These are phyloP conservation scores for Tephrocybe sp. DNA, from an alignment of 768 basidiomycete genomes.

Conservation along the genomic window DNA sequence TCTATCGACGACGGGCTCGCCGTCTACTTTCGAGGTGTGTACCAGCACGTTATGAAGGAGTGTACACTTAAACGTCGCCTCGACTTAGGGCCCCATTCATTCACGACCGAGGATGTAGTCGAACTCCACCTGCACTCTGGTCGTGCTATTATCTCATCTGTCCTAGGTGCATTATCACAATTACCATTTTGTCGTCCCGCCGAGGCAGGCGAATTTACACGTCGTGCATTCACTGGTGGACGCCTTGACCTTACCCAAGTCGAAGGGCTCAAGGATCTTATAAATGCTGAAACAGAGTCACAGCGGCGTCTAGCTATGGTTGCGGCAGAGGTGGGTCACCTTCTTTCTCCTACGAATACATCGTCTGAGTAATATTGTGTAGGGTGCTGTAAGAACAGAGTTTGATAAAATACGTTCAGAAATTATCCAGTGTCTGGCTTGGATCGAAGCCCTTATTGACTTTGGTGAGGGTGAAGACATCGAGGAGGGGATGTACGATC, in stretches of 20 bases:
- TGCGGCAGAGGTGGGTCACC: slow-evolving; percentile 58
- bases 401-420: slow-evolving; percentile 64
- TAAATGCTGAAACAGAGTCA: slow-evolving; percentile 84
- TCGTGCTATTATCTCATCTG: slow-evolving; percentile 70
- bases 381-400: slow-evolving; percentile 63
- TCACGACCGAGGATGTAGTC: slow-evolving; percentile 78
- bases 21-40: slow-evolving; percentile 76
- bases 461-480: slow-evolving; percentile 92
- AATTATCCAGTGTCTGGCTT: slow-evolving; percentile 71
- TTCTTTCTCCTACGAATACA: background rate
- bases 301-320: slow-evolving; percentile 74
- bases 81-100: slow-evolving; percentile 66
- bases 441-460: slow-evolving; percentile 87
- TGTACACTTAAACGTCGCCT: background rate
- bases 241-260: slow-evolving; percentile 86
- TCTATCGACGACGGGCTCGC: slow-evolving; percentile 77
- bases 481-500: slow-evolving; percentile 74
- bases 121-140: slow-evolving; percentile 90
- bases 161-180: slow-evolving; percentile 60
- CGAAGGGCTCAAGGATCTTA: slow-evolving; percentile 82
- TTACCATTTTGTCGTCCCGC: slow-evolving; percentile 73
- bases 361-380: slow-evolving; percentile 9
- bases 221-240: slow-evolving; percentile 77
- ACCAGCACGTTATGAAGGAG: background rate
- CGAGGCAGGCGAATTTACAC: slow-evolving; percentile 86